A percentile compares a stretch with the other conserved stretches of the same genome.
Evolutionary conservation across 1,284 basidiomycete genomes (phyloP).

Genomic region (Apiotrichum laibachii): DNA sequence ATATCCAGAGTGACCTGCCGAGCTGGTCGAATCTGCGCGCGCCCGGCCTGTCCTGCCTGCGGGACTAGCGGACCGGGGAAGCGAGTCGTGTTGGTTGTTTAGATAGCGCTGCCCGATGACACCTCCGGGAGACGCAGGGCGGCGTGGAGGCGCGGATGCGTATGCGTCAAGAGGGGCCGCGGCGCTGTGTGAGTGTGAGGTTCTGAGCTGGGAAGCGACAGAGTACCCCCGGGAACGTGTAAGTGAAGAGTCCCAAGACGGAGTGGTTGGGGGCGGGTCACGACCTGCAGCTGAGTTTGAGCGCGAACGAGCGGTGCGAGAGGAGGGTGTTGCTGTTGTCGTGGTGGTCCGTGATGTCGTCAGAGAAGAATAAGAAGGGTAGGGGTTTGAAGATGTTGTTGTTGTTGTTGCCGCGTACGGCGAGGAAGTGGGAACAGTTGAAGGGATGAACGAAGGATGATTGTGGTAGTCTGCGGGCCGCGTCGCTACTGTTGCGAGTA

Average conservation of each 20-base stretch:
- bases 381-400: too few relatives aligned
- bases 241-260: not conserved
- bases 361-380: too few relatives aligned
- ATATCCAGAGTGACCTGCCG: not conserved
- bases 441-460: not conserved
- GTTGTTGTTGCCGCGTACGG: too few relatives aligned
- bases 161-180: too few relatives aligned
- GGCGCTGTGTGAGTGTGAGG: not conserved
- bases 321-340: not conserved
- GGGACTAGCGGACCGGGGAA: not conserved
- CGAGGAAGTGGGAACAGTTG: too few relatives aligned
- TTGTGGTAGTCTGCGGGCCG: not conserved
- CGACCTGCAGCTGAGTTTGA: slow-evolving; percentile 1
- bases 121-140: too few relatives aligned
- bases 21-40: slow-evolving; percentile 5
- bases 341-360: not conserved
- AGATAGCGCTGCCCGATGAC: too few relatives aligned
- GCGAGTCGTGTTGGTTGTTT: too few relatives aligned
- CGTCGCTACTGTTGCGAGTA: not conserved
- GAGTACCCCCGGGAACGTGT: not conserved
- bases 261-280: not conserved
- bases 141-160: not conserved
- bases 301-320: not conserved
- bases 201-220: not conserved
- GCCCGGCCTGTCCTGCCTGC: not conserved